Evolutionary conservation across 2,329 filamentous ascomycete genomes (phyloP), one percentile per base, ranked within the genome.

Genomic region (Capronia epimyces): DNA sequence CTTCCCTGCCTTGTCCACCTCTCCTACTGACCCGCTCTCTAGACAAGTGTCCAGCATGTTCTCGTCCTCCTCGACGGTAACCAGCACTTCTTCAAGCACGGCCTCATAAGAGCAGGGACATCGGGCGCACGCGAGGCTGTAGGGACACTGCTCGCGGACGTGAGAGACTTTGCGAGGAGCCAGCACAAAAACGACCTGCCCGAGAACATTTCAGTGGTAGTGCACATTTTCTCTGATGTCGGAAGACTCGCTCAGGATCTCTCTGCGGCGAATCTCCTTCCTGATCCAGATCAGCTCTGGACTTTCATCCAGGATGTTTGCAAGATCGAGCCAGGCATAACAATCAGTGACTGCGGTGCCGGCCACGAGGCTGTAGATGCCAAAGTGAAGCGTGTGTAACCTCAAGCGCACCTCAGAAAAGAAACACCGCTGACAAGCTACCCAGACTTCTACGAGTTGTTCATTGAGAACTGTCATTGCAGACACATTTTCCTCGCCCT

Each of bases 391-490:
- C 39, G 53, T 57, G 27, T 36, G 50, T 20, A 7, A 6, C 43
- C 9, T 3, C n/a, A 27, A 29, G 2, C 21, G 27, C n/a, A 18
- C 5, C 12, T 15, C 9, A 32, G 7, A 18, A 27, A 27, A 20
- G 8, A 27, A 36, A 21, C 18, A 22, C 13, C 29, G 24, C 56
- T 58, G 31, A 58, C 27, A 13, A 15, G 8, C 9, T 16, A n/a
- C n/a, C 40, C 34, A 58, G 56, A 56, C 34, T 51, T 52, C 47
- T 59, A 59, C 41, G 52, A 55, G 43, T 22, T 59, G 21, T 51
- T 50, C 34, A 44, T 59, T 22, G 57, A 59, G 45, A 59, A 59
- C 31, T 59, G 54, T 44, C 57, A 59, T 29, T 57, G 54, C 40
- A 42, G 53, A 39, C 57, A 59, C 34, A 32, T 57, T 24, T 55